Evolutionary conservation across 306 rosid genomes (phyloP).

Genomic region (Cicer chorassanicum): DNA sequence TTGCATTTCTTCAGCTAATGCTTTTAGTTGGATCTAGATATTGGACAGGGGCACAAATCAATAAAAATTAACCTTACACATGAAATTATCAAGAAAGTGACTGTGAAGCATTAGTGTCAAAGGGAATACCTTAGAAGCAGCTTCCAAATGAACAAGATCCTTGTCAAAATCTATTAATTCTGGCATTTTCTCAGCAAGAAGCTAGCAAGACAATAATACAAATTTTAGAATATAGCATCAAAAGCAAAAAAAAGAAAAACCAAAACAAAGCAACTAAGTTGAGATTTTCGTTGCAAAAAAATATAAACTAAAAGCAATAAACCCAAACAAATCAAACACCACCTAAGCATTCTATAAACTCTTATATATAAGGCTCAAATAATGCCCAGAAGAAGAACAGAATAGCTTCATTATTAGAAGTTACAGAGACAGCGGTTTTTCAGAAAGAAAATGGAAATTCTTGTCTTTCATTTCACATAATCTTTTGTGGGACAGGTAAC

Average conservation of each 20-base stretch:
- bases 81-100: constrained; percentile 37
- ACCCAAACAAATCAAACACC: constrained; percentile 13
- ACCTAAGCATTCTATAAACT: constrained; percentile 1
- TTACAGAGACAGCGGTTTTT: neutral
- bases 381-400: constrained; percentile 25
- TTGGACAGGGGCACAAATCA: constrained; percentile 35
- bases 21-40: constrained; percentile 89
- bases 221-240: constrained; percentile 36
- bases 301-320: neutral
- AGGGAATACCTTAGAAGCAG: constrained; percentile 87
- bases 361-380: constrained; percentile 20
- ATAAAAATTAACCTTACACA: constrained; percentile 30
- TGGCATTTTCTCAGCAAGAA: constrained; percentile 91
- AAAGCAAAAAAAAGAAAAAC: constrained; percentile 15
- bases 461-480: constrained; percentile 23
- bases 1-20: constrained; percentile 99
- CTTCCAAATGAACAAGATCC: constrained; percentile 93
- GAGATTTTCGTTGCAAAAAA: too few relatives aligned
- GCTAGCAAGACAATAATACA: constrained; percentile 55
- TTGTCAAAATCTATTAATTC: constrained; percentile 92
- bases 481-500: neutral
- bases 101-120: constrained; percentile 34
- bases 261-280: neutral
- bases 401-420: neutral
- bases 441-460: constrained; percentile 12